Evolutionary conservation across 140 eudicot species (phyloP), one percentile per base, ranked within the genome.

Genomic region (Stevia rebaudiana): DNA sequence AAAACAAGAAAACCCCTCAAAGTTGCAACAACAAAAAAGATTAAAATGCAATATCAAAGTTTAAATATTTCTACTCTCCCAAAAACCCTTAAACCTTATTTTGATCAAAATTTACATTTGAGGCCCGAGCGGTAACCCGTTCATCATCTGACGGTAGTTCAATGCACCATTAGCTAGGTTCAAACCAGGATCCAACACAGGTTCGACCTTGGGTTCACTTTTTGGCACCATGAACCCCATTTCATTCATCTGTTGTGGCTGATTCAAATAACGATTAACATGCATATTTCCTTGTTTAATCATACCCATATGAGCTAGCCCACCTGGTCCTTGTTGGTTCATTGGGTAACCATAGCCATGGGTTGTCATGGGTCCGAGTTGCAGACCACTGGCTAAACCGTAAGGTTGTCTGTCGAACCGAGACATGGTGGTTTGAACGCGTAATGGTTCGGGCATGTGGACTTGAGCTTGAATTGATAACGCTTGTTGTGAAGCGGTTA

Each of bases 191-290:
- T 89, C 95, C 11, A 80, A 68, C 74, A 71, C 19, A 8, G 90
- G 94, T 76, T 88, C 96, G 76, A 62, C 73, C 63, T 82, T 88
- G 3, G 82, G 96, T 40, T 82, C 94, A 22, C 76, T 83, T 67
- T 82, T 85, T 8, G 95, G 91, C 74, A 83, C 28, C 88, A 89
- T 70, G 37, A 76, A 76, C 0, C 84, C 82, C 84, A 79, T 72
- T 12, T 73, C 86, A 47, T 67, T 81, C 79, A 79, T 67, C 11
- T 75, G 83, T 0, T 61, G 83, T 47, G 71, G 78, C 48, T 82
- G 94, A 6, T 84, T 79, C 21, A 76, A 48, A 53, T 68, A 88
- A n/a, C 74, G 89, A 56, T 84, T 73, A 60, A 13, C 67, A 0
- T 81, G 76, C 73, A 80, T 39, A 60, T 69, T 79, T 48, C 86